phyloP scores from a whole-genome alignment of 2,329 filamentous ascomycete genomes.

The Aureobasidium mangrovei region DNA sequence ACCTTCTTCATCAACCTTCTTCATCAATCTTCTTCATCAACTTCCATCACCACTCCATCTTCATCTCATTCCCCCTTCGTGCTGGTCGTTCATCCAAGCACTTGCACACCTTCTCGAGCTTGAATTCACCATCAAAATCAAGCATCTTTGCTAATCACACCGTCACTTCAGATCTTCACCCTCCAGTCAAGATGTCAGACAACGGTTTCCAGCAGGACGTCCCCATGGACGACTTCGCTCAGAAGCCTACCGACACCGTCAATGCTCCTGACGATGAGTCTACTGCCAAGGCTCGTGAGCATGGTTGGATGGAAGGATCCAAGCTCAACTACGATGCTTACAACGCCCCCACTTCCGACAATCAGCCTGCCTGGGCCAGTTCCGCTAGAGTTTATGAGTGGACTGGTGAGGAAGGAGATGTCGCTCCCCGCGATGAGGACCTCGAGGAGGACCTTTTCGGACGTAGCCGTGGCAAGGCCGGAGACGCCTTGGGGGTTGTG shows the following conservation, averaged over 20 bases:
- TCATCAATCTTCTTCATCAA: too few relatives aligned
- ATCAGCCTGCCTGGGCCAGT: constrained; percentile 36
- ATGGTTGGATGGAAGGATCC: constrained; percentile 23
- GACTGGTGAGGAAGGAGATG: constrained; percentile 75
- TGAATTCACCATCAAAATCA: background rate
- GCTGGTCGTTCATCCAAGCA: background rate
- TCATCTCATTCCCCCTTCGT: too few relatives aligned
- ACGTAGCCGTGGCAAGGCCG: constrained; percentile 44
- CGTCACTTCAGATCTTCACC: background rate
- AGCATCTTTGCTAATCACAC: background rate
- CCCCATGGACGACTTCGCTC: background rate
- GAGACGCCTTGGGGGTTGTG: constrained; percentile 53
- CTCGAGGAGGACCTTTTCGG: constrained; percentile 72
- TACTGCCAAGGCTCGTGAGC: constrained; percentile 16
- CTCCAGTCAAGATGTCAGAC: background rate
- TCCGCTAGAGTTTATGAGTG: constrained; percentile 69
- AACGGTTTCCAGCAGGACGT: background rate
- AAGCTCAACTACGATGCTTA: constrained; percentile 23
- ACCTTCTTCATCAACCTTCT: too few relatives aligned
- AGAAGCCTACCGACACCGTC: background rate
- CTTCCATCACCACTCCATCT: background rate
- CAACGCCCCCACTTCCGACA: constrained; percentile 7
- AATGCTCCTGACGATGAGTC: background rate
- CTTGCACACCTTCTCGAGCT: background rate
- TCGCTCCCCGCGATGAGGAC: constrained; percentile 61